phyloP scores from a whole-genome alignment of 495 filamentous ascomycete genomes.

The Penicillium odoratum region DNA sequence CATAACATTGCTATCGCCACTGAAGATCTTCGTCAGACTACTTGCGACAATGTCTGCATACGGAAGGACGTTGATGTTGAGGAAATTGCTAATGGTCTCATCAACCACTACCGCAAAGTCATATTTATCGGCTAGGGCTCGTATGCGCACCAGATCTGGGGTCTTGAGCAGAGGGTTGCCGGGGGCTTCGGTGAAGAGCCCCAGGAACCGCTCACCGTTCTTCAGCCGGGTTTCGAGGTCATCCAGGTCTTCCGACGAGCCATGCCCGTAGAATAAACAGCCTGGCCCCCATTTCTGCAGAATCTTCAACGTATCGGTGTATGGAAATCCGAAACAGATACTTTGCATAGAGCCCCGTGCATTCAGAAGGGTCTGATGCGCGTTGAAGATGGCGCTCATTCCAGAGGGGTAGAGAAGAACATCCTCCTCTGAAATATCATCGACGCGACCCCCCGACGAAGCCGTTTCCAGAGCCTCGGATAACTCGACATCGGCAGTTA shows the following conservation, averaged over 20 bases:
- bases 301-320: slow-evolving; percentile 94
- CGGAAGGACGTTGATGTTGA: slow-evolving; percentile 90
- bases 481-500: slow-evolving; percentile 72
- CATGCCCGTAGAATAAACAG: slow-evolving; percentile 86
- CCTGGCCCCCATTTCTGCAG: slow-evolving; percentile 93
- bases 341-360: slow-evolving; percentile 44
- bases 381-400: slow-evolving; percentile 93
- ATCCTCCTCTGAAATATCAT: slow-evolving; percentile 80
- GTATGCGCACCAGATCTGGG: slow-evolving; percentile 80
- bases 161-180: slow-evolving; percentile 86
- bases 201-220: slow-evolving; percentile 75
- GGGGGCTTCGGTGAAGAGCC: slow-evolving; percentile 91
- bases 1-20: slow-evolving; percentile 97
- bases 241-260: slow-evolving; percentile 78
- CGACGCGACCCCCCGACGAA: slow-evolving; percentile 52
- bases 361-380: slow-evolving; percentile 69
- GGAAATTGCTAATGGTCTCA: slow-evolving; percentile 94
- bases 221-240: slow-evolving; percentile 74
- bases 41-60: slow-evolving; percentile 89
- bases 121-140: slow-evolving; percentile 74
- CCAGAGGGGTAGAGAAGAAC: slow-evolving; percentile 85
- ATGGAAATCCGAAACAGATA: slow-evolving; percentile 70
- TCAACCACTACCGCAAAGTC: slow-evolving; percentile 91
- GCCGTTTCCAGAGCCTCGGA: slow-evolving; percentile 56
- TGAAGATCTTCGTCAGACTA: slow-evolving; percentile 95